Conservation (phyloP, 192 early-diverging fungal species). For the Chytriomyces sp. region DNA sequence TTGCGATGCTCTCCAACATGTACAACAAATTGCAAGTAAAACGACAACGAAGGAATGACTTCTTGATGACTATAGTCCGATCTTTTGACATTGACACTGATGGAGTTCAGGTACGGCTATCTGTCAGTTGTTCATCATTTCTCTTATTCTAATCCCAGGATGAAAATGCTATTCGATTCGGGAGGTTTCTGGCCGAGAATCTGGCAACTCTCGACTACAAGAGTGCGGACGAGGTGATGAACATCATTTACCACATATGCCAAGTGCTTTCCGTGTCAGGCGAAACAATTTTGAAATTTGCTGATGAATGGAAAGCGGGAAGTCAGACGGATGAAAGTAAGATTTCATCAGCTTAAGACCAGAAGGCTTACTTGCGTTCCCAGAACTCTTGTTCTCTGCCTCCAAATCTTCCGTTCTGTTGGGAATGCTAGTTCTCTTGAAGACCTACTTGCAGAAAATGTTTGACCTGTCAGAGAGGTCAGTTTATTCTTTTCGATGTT, state of each 20-base stretch:
- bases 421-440: constrained; percentile 62
- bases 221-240: constrained; percentile 78
- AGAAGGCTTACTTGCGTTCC: neutral
- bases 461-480: constrained; percentile 53
- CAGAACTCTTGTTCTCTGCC: constrained; percentile 22
- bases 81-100: constrained; percentile 65
- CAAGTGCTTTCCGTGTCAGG: constrained; percentile 74
- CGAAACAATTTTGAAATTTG: constrained; percentile 52
- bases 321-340: neutral
- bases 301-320: constrained; percentile 30
- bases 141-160: constrained; percentile 12
- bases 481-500: neutral
- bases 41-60: constrained; percentile 70
- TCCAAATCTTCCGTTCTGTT: constrained; percentile 64
- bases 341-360: constrained; percentile 14
- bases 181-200: constrained; percentile 82
- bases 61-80: constrained; percentile 69
- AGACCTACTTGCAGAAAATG: constrained; percentile 62
- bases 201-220: constrained; percentile 79
- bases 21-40: constrained; percentile 71
- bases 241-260: constrained; percentile 72
- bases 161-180: constrained; percentile 35
- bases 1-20: constrained; percentile 66
- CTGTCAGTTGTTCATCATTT: neutral
- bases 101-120: neutral